Percentiles rank a stretch among this genome's conserved stretches.
phyloP scores from a whole-genome alignment of 2,329 filamentous ascomycete genomes.

The Apiospora malaysiana region DNA sequence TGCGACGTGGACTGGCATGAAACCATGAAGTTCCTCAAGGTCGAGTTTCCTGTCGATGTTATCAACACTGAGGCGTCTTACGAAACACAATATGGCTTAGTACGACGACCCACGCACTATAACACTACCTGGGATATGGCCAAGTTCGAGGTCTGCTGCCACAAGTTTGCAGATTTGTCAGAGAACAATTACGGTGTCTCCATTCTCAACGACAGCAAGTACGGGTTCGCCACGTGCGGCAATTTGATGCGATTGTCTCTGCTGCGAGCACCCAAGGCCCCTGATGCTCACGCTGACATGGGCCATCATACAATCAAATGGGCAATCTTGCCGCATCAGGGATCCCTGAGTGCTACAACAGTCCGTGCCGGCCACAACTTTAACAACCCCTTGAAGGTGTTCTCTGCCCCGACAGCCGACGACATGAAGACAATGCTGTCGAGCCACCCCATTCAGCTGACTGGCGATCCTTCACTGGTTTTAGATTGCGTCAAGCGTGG shows the following conservation, averaged over 20 bases:
- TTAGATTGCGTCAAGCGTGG: slow-evolving; percentile 92
- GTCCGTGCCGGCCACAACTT: slow-evolving; percentile 87
- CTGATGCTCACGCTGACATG: slow-evolving; percentile 94
- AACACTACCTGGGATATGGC: slow-evolving; percentile 98
- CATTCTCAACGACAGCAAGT: slow-evolving; percentile 94
- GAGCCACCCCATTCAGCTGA: slow-evolving; percentile 66
- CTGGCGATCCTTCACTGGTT: slow-evolving; percentile 71
- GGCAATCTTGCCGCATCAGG: slow-evolving; percentile 86
- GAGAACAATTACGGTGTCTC: slow-evolving; percentile 90
- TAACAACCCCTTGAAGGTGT: slow-evolving; percentile 77
- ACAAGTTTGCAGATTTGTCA: slow-evolving; percentile 91
- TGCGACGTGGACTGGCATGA: slow-evolving; percentile 97
- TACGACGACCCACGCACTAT: slow-evolving; percentile 92
- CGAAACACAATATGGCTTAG: slow-evolving; percentile 91
- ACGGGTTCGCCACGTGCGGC: slow-evolving; percentile 89
- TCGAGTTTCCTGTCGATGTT: slow-evolving; percentile 94
- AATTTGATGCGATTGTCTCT: slow-evolving; percentile 89
- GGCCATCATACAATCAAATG: slow-evolving; percentile 86
- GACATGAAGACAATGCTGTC: slow-evolving; percentile 38
- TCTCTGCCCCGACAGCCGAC: slow-evolving; percentile 45
- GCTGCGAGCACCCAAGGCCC: slow-evolving; percentile 87
- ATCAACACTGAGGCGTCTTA: slow-evolving; percentile 92
- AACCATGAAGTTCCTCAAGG: slow-evolving; percentile 97
- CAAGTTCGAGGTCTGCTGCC: slow-evolving; percentile 95
- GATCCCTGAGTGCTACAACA: slow-evolving; percentile 72